These are phyloP conservation scores for Musa acuminata DNA, from an alignment of 176 grass and related monocot species.

Conservation along the genomic window DNA sequence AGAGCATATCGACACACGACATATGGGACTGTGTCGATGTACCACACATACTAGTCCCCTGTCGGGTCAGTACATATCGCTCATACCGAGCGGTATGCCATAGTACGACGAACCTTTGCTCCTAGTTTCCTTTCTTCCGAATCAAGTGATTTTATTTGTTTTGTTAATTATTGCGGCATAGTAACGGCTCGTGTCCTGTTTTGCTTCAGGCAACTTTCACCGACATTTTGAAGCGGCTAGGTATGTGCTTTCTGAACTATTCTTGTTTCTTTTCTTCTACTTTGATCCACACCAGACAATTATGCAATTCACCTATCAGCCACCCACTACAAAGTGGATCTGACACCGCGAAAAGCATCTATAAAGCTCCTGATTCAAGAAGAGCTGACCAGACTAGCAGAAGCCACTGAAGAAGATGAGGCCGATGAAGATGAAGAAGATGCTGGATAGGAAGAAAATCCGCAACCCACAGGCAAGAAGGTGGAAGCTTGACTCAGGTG, in stretches of 20 bases:
- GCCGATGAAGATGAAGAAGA: slow-evolving; percentile 25
- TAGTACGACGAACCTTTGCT: no score
- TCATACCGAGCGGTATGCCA: no score
- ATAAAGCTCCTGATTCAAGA: slow-evolving; percentile 44
- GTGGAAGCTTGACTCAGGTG: not conserved
- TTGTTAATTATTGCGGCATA: not conserved
- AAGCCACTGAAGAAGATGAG: slow-evolving; percentile 36
- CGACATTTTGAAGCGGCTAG: slow-evolving; percentile 42
- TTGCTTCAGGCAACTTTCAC: slow-evolving; percentile 40
- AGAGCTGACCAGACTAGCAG: slow-evolving; percentile 36
- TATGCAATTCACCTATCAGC: slow-evolving; percentile 12
- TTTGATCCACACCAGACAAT: not conserved
- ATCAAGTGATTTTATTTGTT: not conserved
- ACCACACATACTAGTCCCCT: no score
- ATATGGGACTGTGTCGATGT: no score
- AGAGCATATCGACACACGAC: no score
- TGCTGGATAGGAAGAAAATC: not conserved
- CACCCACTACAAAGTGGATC: slow-evolving; percentile 32
- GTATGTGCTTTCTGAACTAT: slow-evolving; percentile 24
- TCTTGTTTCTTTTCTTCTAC: not conserved
- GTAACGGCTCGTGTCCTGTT: not conserved
- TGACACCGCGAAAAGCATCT: slow-evolving; percentile 27
- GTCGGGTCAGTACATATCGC: no score
- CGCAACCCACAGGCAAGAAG: not conserved
- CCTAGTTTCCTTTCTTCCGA: not conserved